Percentiles rank a stretch among this genome's conserved stretches.
These are phyloP conservation scores for Carex arenaria DNA, from an alignment of 202 grass and related monocot genomes.

Conservation along the genomic window DNA sequence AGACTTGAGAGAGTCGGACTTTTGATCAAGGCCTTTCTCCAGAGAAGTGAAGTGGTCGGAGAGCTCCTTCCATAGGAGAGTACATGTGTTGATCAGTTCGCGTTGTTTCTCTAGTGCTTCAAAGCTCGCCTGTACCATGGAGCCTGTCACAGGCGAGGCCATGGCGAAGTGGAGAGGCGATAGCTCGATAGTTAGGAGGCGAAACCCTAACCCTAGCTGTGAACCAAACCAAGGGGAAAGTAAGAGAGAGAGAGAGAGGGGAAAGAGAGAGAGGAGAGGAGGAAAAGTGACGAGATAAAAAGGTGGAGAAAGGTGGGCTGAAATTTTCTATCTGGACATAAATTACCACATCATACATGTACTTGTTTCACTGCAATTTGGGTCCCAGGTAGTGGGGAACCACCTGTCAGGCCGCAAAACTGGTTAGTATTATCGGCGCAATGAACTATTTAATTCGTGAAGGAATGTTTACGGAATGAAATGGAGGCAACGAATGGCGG, in stretches of 20 bases:
- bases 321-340: not conserved
- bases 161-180: slow-evolving; percentile 22
- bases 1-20: slow-evolving; percentile 47
- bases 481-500: slow-evolving; percentile 18
- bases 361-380: not conserved
- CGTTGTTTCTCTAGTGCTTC: slow-evolving; percentile 80
- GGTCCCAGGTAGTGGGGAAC: not conserved
- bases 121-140: slow-evolving; percentile 58
- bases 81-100: slow-evolving; percentile 66
- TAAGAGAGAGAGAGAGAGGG: not conserved
- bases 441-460: not conserved
- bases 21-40: slow-evolving; percentile 50
- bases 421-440: not conserved
- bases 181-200: not conserved
- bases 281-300: not conserved
- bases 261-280: not conserved
- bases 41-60: slow-evolving; percentile 73
- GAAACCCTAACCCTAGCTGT: slow-evolving; percentile 43
- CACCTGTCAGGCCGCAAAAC: not conserved
- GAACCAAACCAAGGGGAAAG: not conserved
- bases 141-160: slow-evolving; percentile 22
- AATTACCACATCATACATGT: not conserved
- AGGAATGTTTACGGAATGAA: not conserved
- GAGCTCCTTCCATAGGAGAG: slow-evolving; percentile 81
- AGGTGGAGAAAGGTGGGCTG: not conserved